Evolutionary conservation across 805 yeast species (phyloP).

Genomic region (Candida golubevii): DNA sequence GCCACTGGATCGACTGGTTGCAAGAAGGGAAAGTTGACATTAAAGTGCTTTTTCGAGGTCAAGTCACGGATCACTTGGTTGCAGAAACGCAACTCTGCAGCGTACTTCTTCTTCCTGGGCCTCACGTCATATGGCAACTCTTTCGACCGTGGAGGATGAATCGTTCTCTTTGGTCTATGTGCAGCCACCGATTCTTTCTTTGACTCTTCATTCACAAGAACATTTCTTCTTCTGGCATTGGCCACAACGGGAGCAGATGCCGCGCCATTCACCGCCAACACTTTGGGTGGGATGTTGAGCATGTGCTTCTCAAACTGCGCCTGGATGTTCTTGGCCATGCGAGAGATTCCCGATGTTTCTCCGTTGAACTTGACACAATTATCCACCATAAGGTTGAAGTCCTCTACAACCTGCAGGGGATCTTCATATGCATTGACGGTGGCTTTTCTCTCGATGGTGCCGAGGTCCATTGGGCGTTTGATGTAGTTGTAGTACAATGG

Average conservation of each 20-base stretch:
- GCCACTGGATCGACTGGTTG: conserved; percentile 96
- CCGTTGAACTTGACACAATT: conserved; percentile 89
- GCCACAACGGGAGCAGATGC: conserved; percentile 13
- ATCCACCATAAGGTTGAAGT: conserved; percentile 76
- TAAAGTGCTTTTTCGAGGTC: conserved; percentile 74
- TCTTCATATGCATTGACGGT: conserved; percentile 64
- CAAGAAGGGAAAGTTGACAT: conserved; percentile 83
- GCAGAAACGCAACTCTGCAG: conserved; percentile 85
- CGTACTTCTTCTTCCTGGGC: conserved; percentile 88
- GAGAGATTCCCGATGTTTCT: conserved; percentile 71
- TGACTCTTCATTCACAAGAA: conserved; percentile 17
- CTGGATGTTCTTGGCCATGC: conserved; percentile 87
- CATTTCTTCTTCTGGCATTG: conserved; percentile 19
- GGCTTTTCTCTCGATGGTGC: conserved; percentile 83
- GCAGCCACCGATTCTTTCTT: conserved; percentile 73
- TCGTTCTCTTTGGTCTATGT: conserved; percentile 91
- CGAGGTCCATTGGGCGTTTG: conserved; percentile 86
- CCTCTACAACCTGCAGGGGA: conserved; percentile 65
- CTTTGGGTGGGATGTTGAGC: conserved; percentile 78
- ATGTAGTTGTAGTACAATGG: conserved; percentile 87
- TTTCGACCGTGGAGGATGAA: conserved; percentile 93
- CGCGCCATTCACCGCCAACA: conserved; percentile 21
- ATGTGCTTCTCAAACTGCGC: conserved; percentile 92
- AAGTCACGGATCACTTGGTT: conserved; percentile 79
- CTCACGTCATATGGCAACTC: conserved; percentile 88